Base-by-base conservation (phyloP, 345 rosid genomes). In the Lumnitzera racemosa region DNA sequence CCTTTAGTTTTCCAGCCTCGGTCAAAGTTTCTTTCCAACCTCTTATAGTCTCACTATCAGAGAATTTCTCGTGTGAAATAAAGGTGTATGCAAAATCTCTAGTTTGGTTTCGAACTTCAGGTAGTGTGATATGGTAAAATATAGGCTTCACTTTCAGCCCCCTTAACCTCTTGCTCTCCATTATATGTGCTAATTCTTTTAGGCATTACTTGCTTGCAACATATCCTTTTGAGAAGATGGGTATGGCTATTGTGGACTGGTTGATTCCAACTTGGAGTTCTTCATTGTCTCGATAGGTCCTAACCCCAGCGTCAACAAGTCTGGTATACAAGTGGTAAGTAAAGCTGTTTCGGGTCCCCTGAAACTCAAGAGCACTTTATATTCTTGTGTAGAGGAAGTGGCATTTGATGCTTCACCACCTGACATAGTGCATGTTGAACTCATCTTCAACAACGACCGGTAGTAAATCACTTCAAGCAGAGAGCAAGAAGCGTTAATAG, bases 201-300 rank as follows among this genome's bases (percentile, higher is more conserved):
- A 61, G 12, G 43, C 71, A 67, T 43, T 52, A 59, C 7, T 12
- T 36, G 0, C 51, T 54, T 9, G 56, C 53, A 49, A 66, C 71
- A 48, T 54, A 67, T 0, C 13, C 0, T 5, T 5, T 2, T 2
- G 52, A 49, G 43, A 67, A 61, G 53, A 20, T 20, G 20, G 20
- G 20, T 20, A 20, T 20, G 20, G 20, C 20, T 20, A 20, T 20
- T 20, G 20, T 62, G 10, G 72, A 68, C 4, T 49, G 57, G 47
- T 56, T 23, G 1, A 68, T 68, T 3, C 58, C 67, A 12, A 47
- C 20, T 0, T 0, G 12, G 11, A 62, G 62, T 5, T 62, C 61
- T n/a, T 47, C 24, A 2, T 49, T 12, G 12, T 68, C 72, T 2
- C 23, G 24, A 58, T 49, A 68, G 3, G 60, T n/a, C 1, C 0